Evolutionary conservation across 1,284 basidiomycete species (phyloP).

Genomic region (Trichosporon inkin): DNA sequence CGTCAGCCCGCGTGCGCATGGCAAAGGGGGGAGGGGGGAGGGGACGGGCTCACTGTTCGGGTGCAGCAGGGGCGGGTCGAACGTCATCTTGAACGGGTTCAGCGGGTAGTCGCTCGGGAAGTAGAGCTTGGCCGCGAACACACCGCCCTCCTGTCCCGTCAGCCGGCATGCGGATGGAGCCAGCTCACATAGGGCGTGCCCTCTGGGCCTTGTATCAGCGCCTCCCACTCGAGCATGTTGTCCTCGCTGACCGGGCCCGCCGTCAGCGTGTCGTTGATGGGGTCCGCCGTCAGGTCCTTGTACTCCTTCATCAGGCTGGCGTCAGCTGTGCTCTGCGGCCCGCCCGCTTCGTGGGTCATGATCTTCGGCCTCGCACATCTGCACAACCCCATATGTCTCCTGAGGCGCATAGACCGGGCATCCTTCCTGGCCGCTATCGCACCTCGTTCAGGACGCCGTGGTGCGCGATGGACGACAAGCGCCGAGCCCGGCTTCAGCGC

Average conservation of each 20-base stretch:
- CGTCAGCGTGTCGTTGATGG: constrained; percentile 71
- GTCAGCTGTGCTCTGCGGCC: constrained; percentile 11
- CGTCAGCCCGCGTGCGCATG: constrained; percentile 56
- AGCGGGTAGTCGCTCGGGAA: constrained; percentile 92
- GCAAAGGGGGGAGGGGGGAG: neutral
- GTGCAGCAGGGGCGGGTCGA: constrained; percentile 94
- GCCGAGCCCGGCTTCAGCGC: neutral
- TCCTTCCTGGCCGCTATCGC: neutral
- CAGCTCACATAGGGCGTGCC: constrained; percentile 87
- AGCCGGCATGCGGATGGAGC: neutral
- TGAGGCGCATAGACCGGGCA: neutral
- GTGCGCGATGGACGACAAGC: neutral
- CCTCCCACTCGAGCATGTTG: constrained; percentile 98
- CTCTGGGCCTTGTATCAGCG: constrained; percentile 90
- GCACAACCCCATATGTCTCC: neutral
- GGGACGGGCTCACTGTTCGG: constrained; percentile 73
- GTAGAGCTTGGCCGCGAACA: constrained; percentile 86
- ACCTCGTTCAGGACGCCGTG: neutral
- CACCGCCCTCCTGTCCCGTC: constrained; percentile 75
- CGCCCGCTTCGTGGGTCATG: too few relatives aligned
- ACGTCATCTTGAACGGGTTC: constrained; percentile 97
- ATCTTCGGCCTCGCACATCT: neutral
- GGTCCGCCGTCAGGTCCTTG: constrained; percentile 69
- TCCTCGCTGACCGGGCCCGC: constrained; percentile 84
- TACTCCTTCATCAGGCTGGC: constrained; percentile 86